These are phyloP conservation scores for Gastroboletus turbinatus DNA, from an alignment of 1,284 basidiomycete species.

Conservation along the genomic window DNA sequence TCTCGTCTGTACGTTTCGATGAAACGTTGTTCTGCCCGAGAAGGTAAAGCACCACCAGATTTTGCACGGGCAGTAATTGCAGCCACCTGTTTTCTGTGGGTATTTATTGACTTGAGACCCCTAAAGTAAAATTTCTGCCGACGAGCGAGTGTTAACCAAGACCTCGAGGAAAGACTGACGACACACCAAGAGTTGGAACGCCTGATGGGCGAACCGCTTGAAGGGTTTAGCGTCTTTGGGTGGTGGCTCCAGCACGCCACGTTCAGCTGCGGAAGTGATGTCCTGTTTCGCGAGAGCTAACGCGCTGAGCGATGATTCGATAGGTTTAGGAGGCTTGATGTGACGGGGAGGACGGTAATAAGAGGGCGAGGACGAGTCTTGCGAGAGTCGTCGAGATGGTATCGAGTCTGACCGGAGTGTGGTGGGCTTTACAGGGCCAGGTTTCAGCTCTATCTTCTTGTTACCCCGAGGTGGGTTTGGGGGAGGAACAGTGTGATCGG, in stretches of 20 bases:
- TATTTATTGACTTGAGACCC: constrained; percentile 68
- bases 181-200: constrained; percentile 66
- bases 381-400: constrained; percentile 10
- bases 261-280: constrained; percentile 59
- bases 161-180: neutral
- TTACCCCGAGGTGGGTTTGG: constrained; percentile 45
- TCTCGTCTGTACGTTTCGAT: constrained; percentile 64
- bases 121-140: constrained; percentile 75
- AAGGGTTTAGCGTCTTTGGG: constrained; percentile 59
- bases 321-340: constrained; percentile 21
- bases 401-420: constrained; percentile 20
- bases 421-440: constrained; percentile 58
- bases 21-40: constrained; percentile 65
- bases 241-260: constrained; percentile 66
- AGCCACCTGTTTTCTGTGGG: constrained; percentile 52
- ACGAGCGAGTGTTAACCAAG: constrained; percentile 1
- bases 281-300: constrained; percentile 59
- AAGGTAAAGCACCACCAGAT: constrained; percentile 55
- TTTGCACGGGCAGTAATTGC: constrained; percentile 55
- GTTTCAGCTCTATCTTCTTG: constrained; percentile 60
- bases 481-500: constrained; percentile 20
- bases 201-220: constrained; percentile 60
- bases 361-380: constrained; percentile 8
- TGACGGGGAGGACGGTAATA: constrained; percentile 33
- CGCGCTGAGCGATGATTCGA: constrained; percentile 28